A percentile compares a stretch with the other conserved stretches of the same genome.
These are phyloP conservation scores for Elsinoe batatas DNA, from an alignment of 2,329 filamentous ascomycete species.

Conservation along the genomic window DNA sequence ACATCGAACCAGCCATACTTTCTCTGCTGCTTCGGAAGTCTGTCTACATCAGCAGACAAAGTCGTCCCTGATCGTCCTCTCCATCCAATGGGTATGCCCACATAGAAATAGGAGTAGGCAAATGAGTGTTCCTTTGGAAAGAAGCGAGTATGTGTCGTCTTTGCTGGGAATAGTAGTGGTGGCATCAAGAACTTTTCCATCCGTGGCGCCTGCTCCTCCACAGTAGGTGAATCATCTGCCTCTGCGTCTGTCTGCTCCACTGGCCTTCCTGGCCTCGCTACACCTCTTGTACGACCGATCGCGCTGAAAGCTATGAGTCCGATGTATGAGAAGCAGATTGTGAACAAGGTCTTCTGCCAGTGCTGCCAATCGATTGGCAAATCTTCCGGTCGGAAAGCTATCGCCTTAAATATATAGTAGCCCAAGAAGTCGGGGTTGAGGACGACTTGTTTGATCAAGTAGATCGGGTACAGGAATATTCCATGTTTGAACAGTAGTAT, in stretches of 20 bases:
- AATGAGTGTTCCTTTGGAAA: constrained; percentile 61
- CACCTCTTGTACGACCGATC: no score
- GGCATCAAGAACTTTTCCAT: constrained; percentile 28
- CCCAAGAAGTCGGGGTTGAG: not conserved
- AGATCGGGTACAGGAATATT: not conserved
- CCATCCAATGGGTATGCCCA: constrained; percentile 58
- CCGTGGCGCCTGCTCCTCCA: not conserved
- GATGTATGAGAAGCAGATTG: not conserved
- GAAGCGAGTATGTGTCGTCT: constrained; percentile 55
- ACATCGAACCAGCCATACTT: constrained; percentile 49
- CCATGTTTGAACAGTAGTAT: not conserved
- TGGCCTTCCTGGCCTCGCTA: not conserved
- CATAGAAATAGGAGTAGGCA: constrained; percentile 59
- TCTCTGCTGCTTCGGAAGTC: constrained; percentile 20
- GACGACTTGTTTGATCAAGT: not conserved
- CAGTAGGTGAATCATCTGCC: not conserved
- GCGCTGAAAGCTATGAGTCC: not conserved
- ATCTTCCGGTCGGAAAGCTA: not conserved
- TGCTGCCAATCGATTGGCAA: not conserved
- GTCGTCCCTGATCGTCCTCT: constrained; percentile 46
- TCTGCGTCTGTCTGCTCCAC: not conserved
- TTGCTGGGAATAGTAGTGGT: constrained; percentile 53
- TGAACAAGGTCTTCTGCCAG: not conserved
- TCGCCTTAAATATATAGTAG: not conserved
- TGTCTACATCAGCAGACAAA: constrained; percentile 37